Conservation (phyloP, 1,284 basidiomycete species). For the Hymenochaete sp. region DNA sequence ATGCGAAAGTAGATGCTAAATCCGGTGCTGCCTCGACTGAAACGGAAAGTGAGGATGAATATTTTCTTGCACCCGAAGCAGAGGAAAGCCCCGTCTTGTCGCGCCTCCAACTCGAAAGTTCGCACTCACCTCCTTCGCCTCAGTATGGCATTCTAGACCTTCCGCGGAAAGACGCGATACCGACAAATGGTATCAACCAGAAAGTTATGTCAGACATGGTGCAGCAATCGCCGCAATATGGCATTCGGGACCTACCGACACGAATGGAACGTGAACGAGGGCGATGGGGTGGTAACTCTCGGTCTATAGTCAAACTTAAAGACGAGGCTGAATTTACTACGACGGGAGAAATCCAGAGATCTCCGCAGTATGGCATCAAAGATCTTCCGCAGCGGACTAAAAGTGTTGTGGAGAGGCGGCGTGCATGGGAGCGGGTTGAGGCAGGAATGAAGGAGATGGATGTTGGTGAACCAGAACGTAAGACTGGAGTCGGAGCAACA, state of each 20-base stretch:
- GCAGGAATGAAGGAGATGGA: constrained; percentile 9
- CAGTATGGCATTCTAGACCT: constrained; percentile 25
- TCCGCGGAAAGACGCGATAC: too few relatives aligned
- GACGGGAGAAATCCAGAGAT: constrained; percentile 15
- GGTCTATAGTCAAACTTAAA: background rate
- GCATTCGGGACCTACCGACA: constrained; percentile 24
- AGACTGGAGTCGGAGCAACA: too few relatives aligned
- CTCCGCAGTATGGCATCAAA: constrained; percentile 16
- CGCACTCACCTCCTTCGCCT: constrained; percentile 24
- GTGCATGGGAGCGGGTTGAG: constrained; percentile 13
- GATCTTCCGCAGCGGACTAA: constrained; percentile 13
- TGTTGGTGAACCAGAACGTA: too few relatives aligned
- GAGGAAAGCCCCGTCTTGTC: too few relatives aligned
- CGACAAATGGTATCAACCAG: too few relatives aligned
- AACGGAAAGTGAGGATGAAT: too few relatives aligned
- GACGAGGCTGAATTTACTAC: constrained; percentile 14
- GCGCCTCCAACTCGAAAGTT: too few relatives aligned
- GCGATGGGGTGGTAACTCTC: background rate
- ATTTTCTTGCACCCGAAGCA: too few relatives aligned
- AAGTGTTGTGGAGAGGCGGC: constrained; percentile 11
- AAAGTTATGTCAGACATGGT: too few relatives aligned
- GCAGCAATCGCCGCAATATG: constrained; percentile 22
- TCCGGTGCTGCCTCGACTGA: too few relatives aligned
- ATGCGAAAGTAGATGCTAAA: too few relatives aligned
- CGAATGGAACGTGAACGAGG: constrained; percentile 15